Base-by-base conservation (phyloP, 345 rosid genomes). In the Firmiana major region DNA sequence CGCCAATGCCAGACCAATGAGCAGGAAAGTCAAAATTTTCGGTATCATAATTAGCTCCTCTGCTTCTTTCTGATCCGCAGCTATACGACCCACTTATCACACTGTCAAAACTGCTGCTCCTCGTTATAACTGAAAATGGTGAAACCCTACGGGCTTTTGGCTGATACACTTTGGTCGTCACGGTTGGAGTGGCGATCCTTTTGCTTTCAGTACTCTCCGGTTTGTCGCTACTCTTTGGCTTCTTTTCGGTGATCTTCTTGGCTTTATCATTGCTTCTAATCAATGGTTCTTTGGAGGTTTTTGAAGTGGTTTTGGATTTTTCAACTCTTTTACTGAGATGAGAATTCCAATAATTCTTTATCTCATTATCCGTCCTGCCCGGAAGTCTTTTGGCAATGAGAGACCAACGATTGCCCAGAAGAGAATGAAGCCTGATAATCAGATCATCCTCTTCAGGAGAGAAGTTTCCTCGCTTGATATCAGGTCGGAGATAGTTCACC, bases 401-500 rank as follows among this genome's bases (percentile, higher is more conserved):
- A 58, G 63, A 58, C 63, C 86, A 87, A 1, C 88, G 80, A 75
- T 87, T 87, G 34, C 90, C 88, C 0, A 87, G 88, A 34, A 87
- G 88, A 3, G 84, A 42, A 28, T 87, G 90, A 22, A 87, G 78
- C 15, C 84, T 75, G 75, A 87, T 74, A 70, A 87, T 85, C 24
- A 85, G 84, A 74, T 87, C 90, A 2, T 85, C 90, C 79, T 87
- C 90, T 10, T 85, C 90, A 10, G 84, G 48, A 11, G 83, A 71
- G 57, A 87, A 81, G 86, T 87, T 80, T 38, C 90, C 90, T 76
- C 87, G 60, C 79, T 85, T 87, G 40, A 87, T 80, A 60, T 80
- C 86, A 0, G 90, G 88, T 26, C 90, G 63, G n/a, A 85, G 85
- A 77, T 87, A 87, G 76, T 87, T 87, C 88, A 87, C 31, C 90